Percentiles rank a stretch among this genome's conserved stretches.
Evolutionary conservation across 768 basidiomycete genomes (phyloP).

Genomic region (Chalciporus sphaerocephalus): DNA sequence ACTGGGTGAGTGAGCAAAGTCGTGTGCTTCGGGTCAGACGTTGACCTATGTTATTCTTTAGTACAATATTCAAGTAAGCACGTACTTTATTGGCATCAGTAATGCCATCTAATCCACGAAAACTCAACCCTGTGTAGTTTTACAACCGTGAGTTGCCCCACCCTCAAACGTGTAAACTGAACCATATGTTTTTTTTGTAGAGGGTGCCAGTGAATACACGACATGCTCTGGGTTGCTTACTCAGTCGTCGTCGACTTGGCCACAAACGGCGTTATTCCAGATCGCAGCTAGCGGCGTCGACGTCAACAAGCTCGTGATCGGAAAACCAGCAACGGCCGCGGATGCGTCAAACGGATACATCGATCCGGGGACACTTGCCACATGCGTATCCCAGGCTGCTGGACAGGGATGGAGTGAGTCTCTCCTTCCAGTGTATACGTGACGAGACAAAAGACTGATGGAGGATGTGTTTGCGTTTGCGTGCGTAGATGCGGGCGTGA

Average conservation of each 20-base stretch:
- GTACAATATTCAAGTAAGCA: conserved; percentile 41
- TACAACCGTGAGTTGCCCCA: conserved; percentile 21
- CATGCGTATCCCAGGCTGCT: conserved; percentile 58
- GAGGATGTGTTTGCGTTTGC: no score
- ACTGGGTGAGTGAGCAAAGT: conserved; percentile 32
- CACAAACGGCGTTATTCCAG: conserved; percentile 50
- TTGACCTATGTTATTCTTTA: conserved; percentile 7
- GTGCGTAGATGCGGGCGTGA: conserved; percentile 33
- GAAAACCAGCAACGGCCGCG: conserved; percentile 42
- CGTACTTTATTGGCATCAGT: no score
- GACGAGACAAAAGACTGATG: neutral
- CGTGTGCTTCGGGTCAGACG: neutral
- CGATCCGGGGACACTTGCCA: conserved; percentile 47
- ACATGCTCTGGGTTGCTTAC: conserved; percentile 54
- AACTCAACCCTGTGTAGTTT: conserved; percentile 9
- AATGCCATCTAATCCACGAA: no score
- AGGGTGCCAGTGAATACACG: conserved; percentile 58
- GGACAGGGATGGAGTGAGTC: conserved; percentile 61
- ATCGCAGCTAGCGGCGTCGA: conserved; percentile 42
- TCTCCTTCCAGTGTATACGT: neutral
- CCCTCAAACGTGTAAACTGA: no score
- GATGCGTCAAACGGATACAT: conserved; percentile 54
- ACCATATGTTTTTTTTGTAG: conserved; percentile 29
- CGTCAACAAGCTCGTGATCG: conserved; percentile 48
- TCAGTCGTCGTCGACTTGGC: conserved; percentile 54